These are phyloP conservation scores for Candida railenensis DNA, from an alignment of 805 yeast species.

Conservation along the genomic window DNA sequence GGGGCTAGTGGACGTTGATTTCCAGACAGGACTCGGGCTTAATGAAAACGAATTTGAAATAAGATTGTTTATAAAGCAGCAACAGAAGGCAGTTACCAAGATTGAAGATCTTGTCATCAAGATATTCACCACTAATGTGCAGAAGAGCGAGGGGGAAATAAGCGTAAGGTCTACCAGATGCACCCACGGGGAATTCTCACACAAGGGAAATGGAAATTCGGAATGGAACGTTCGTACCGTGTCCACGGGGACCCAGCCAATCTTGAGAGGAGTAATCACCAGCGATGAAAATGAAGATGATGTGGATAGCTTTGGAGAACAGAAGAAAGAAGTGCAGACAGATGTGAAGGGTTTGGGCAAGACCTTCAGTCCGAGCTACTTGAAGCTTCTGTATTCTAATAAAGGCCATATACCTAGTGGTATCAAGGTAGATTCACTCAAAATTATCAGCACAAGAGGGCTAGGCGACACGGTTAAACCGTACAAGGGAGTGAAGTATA, in stretches of 20 bases:
- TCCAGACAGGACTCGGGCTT: slow-evolving; percentile 52
- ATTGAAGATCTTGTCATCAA: slow-evolving; percentile 32
- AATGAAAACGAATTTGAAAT: slow-evolving; percentile 63
- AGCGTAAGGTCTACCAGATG: slow-evolving; percentile 57
- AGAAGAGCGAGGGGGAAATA: slow-evolving; percentile 4
- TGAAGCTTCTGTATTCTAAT: slow-evolving; percentile 53
- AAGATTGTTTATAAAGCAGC: slow-evolving; percentile 42
- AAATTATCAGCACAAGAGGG: slow-evolving; percentile 57
- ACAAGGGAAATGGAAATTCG: slow-evolving; percentile 50
- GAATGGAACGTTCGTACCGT: slow-evolving; percentile 65
- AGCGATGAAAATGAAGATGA: slow-evolving; percentile 9
- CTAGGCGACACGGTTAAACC: slow-evolving; percentile 65
- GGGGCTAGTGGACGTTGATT: slow-evolving; percentile 59
- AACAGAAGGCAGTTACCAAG: slow-evolving; percentile 22
- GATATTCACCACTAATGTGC: slow-evolving; percentile 11
- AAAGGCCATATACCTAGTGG: slow-evolving; percentile 79
- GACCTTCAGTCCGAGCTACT: slow-evolving; percentile 26
- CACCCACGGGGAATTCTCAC: slow-evolving; percentile 76
- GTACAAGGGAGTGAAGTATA: slow-evolving; percentile 87
- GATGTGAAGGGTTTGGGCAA: background rate
- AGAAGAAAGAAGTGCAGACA: background rate
- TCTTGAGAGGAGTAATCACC: slow-evolving; percentile 58
- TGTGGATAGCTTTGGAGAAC: slow-evolving; percentile 5
- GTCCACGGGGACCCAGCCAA: slow-evolving; percentile 64
- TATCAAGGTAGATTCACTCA: slow-evolving; percentile 62